Evolutionary conservation across 345 rosid species (phyloP).

Genomic region (Mangifera indica): DNA sequence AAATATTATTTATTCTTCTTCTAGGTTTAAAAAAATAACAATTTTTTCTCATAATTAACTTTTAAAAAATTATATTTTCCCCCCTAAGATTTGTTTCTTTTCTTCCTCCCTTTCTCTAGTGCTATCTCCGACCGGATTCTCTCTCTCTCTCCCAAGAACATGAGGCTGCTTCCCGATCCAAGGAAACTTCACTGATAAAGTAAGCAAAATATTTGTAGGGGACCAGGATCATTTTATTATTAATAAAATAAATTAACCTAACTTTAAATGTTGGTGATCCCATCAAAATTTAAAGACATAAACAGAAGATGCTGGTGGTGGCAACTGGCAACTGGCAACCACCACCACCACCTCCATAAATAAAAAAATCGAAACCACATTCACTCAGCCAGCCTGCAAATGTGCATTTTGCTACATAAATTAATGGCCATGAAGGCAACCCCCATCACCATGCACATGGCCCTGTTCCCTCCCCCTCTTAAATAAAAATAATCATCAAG

Average conservation of each 20-base stretch:
- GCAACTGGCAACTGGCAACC: no score
- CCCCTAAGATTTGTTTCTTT: no score
- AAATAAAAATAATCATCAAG: no score
- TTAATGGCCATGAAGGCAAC: constrained; percentile 35
- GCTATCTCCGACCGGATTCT: no score
- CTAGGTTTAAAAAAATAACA: no score
- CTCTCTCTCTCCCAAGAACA: no score
- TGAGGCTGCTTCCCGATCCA: constrained; percentile 35
- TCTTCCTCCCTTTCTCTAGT: no score
- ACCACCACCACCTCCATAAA: not conserved
- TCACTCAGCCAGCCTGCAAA: constrained; percentile 8
- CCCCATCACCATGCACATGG: constrained; percentile 62
- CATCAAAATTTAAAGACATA: constrained; percentile 4
- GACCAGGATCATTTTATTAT: not conserved
- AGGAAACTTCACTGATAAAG: constrained; percentile 12
- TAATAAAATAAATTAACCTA: not conserved
- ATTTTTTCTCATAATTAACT: no score
- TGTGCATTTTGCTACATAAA: constrained; percentile 11
- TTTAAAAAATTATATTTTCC: no score
- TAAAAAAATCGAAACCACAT: constrained; percentile 15
- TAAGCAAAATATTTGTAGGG: no score
- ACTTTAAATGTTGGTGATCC: no score
- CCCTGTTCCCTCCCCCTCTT: constrained; percentile 47
- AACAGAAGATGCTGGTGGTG: not conserved
- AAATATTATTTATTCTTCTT: no score